A percentile compares a stretch with the other conserved stretches of the same genome.
phyloP scores from a whole-genome alignment of 768 basidiomycete species.

The Hortiboletus campestris region DNA sequence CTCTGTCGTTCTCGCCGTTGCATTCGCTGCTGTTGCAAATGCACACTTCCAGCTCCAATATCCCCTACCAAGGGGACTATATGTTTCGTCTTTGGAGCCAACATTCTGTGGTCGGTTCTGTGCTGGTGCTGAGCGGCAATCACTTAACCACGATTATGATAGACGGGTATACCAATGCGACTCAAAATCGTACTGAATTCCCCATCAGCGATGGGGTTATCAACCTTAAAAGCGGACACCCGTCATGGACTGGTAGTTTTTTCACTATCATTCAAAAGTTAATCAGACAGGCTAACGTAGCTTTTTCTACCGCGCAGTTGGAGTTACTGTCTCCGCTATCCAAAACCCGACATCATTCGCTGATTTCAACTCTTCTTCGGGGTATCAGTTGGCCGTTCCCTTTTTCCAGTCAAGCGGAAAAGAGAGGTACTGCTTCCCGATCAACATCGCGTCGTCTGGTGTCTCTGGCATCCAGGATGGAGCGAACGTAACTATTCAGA shows the following conservation, averaged over 20 bases:
- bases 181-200: conserved; percentile 62
- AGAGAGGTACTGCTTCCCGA: conserved; percentile 64
- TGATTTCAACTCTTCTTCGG: conserved; percentile 53
- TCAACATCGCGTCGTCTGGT: conserved; percentile 52
- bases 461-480: conserved; percentile 56
- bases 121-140: not conserved
- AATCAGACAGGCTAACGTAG: not conserved
- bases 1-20: conserved; percentile 35
- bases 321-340: conserved; percentile 51
- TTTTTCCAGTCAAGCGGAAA: conserved; percentile 54
- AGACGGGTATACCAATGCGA: conserved; percentile 63
- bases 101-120: conserved; percentile 61
- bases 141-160: conserved; percentile 1
- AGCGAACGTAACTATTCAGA: conserved; percentile 70
- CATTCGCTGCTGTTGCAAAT: conserved; percentile 41
- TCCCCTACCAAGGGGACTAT: conserved; percentile 69
- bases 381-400: conserved; percentile 38
- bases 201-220: conserved; percentile 64
- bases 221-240: conserved; percentile 63
- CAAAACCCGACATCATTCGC: conserved; percentile 61
- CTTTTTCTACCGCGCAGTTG: conserved; percentile 38
- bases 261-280: not conserved
- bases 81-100: conserved; percentile 56
- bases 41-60: conserved; percentile 84
- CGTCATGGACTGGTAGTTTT: conserved; percentile 51